Evolutionary conservation across 2,329 filamentous ascomycete species (phyloP).

Genomic region (Claviceps fusiformis): DNA sequence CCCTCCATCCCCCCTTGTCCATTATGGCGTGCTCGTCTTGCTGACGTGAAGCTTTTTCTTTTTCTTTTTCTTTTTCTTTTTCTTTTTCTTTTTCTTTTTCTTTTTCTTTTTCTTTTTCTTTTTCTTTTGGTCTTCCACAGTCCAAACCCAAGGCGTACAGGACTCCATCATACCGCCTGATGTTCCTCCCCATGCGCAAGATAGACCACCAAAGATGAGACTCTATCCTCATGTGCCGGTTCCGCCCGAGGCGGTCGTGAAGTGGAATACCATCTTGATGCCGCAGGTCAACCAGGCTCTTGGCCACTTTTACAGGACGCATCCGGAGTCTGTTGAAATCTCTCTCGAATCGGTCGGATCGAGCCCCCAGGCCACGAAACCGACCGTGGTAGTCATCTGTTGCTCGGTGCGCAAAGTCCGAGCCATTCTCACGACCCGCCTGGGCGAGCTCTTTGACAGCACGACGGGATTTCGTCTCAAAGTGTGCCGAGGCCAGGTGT

Average conservation of each 20-base stretch:
- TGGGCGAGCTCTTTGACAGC: slow-evolving; percentile 51
- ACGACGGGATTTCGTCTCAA: slow-evolving; percentile 51
- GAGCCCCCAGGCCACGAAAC: slow-evolving; percentile 48
- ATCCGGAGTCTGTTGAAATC: slow-evolving; percentile 66
- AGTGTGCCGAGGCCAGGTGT: slow-evolving; percentile 55
- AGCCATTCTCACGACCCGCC: slow-evolving; percentile 54
- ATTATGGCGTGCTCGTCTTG: background rate
- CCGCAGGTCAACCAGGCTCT: slow-evolving; percentile 60
- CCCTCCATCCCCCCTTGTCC: too few species aligned
- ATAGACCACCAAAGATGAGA: slow-evolving; percentile 30
- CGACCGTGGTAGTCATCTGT: slow-evolving; percentile 66
- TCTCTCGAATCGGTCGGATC: slow-evolving; percentile 64
- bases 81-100: too few species aligned
- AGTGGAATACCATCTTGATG: slow-evolving; percentile 60
- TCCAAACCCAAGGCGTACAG: background rate
- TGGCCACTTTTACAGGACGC: slow-evolving; percentile 56
- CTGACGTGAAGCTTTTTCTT: background rate
- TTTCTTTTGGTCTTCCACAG: background rate
- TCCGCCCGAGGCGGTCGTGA: slow-evolving; percentile 47
- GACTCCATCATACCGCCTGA: slow-evolving; percentile 4
- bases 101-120: too few species aligned
- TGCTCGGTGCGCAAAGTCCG: slow-evolving; percentile 61
- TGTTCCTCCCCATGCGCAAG: slow-evolving; percentile 8
- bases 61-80: too few species aligned
- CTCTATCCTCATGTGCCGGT: slow-evolving; percentile 47